phyloP scores from a whole-genome alignment of 352 stramenopile species.

The Phytophthora ohioensis region DNA sequence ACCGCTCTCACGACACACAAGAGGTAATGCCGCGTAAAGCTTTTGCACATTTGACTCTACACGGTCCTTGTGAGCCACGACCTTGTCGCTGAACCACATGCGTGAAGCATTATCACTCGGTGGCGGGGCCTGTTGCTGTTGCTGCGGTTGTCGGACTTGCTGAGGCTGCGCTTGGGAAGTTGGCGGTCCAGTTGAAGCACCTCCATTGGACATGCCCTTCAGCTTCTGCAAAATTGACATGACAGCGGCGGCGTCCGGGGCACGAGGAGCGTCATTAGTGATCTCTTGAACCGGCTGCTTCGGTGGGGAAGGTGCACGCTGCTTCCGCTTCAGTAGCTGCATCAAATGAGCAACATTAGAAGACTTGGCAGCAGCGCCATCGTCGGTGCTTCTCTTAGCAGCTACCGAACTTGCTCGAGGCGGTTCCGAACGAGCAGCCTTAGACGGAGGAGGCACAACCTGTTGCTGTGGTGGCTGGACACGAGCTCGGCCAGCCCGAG shows the following conservation, averaged over 20 bases:
- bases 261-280: conserved; percentile 63
- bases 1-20: conserved; percentile 84
- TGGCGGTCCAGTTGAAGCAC: conserved; percentile 16
- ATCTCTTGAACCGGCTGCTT: conserved; percentile 51
- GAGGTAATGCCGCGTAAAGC: conserved; percentile 82
- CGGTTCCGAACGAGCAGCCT: conserved; percentile 24
- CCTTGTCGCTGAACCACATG: conserved; percentile 89
- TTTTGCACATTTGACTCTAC: conserved; percentile 89
- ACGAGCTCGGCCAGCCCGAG: conserved; percentile 25
- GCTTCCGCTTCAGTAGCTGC: conserved; percentile 83
- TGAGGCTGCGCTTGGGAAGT: conserved; percentile 25
- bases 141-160: conserved; percentile 22
- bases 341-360: conserved; percentile 85
- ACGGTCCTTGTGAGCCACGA: conserved; percentile 83
- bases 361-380: conserved; percentile 51
- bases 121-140: conserved; percentile 19
- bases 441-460: conserved; percentile 21
- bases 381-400: conserved; percentile 25
- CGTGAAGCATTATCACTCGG: conserved; percentile 60
- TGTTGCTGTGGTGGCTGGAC: conserved; percentile 14
- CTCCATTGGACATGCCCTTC: conserved; percentile 57
- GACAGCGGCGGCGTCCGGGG: conserved; percentile 72
- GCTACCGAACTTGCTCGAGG: conserved; percentile 22
- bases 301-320: conserved; percentile 39
- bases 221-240: conserved; percentile 91